These are phyloP conservation scores for Canavalia ensiformis DNA, from an alignment of 306 rosid genomes.

Conservation along the genomic window DNA sequence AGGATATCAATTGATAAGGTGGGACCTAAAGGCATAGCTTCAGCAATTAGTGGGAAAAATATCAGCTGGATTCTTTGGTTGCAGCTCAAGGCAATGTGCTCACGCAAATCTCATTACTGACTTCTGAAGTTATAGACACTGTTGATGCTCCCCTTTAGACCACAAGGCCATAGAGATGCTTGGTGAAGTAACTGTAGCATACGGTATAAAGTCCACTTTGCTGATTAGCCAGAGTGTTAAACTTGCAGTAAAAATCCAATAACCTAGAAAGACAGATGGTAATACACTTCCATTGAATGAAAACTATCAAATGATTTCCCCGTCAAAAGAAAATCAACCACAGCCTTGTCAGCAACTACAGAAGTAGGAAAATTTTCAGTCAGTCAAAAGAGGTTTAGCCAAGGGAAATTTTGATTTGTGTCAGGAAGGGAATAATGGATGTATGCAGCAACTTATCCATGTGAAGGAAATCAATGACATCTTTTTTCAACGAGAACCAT, in stretches of 20 bases:
- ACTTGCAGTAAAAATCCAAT: conserved; percentile 50
- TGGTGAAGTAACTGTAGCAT: conserved; percentile 41
- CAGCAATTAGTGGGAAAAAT: too few species aligned
- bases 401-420: conserved; percentile 49
- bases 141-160: conserved; percentile 46
- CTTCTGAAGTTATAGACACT: conserved; percentile 38
- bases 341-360: conserved; percentile 44
- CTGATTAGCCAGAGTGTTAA: conserved; percentile 41
- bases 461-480: conserved; percentile 46
- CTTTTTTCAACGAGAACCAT: conserved; percentile 50
- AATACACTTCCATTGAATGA: conserved; percentile 47
- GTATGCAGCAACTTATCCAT: conserved; percentile 50
- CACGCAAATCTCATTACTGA: too few species aligned
- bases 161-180: conserved; percentile 45
- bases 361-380: conserved; percentile 43
- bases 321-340: conserved; percentile 52
- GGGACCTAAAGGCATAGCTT: too few species aligned
- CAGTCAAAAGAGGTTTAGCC: conserved; percentile 44
- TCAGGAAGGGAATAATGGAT: conserved; percentile 51
- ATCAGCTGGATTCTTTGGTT: too few species aligned
- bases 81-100: too few species aligned
- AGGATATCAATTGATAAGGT: too few species aligned
- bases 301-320: conserved; percentile 38
- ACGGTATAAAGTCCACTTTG: conserved; percentile 48
- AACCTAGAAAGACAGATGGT: conserved; percentile 43